Percentiles rank a stretch among this genome's conserved stretches.
Conservation (phyloP, 768 basidiomycete species). For the Auriculariales sp. region DNA sequence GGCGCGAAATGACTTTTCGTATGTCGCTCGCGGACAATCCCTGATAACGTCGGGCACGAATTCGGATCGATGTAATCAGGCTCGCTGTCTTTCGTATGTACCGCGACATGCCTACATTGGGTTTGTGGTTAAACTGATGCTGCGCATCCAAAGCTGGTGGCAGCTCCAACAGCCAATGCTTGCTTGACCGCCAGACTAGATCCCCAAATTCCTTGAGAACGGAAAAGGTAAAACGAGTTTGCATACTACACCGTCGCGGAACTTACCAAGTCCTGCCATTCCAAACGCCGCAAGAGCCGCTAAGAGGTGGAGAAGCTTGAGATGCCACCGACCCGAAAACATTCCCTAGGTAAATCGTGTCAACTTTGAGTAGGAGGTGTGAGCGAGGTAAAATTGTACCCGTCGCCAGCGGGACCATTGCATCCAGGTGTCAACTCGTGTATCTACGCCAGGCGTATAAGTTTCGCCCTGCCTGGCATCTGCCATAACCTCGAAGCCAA, state of each 20-base stretch:
- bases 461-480: conserved; percentile 17
- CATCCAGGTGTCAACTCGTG: conserved; percentile 16
- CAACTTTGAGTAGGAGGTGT: neutral
- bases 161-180: conserved; percentile 23
- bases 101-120: too few relatives aligned
- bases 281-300: conserved; percentile 30
- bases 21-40: too few relatives aligned
- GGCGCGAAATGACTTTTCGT: too few relatives aligned
- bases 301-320: conserved; percentile 38
- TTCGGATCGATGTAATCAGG: too few relatives aligned
- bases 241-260: too few relatives aligned
- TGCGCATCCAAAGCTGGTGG: conserved; percentile 40
- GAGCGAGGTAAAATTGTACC: too few relatives aligned
- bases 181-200: conserved; percentile 29
- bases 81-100: too few relatives aligned
- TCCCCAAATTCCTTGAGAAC: conserved; percentile 16
- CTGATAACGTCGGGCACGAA: too few relatives aligned
- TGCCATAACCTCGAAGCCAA: conserved; percentile 14
- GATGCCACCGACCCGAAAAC: conserved; percentile 25
- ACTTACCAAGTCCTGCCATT: conserved; percentile 33
- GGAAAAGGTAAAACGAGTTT: too few relatives aligned
- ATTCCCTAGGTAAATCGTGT: conserved; percentile 19
- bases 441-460: conserved; percentile 4
- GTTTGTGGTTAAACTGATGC: conserved; percentile 32
- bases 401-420: conserved; percentile 11